phyloP scores from a whole-genome alignment of 129 eudicot species.

The Lactuca saligna region DNA sequence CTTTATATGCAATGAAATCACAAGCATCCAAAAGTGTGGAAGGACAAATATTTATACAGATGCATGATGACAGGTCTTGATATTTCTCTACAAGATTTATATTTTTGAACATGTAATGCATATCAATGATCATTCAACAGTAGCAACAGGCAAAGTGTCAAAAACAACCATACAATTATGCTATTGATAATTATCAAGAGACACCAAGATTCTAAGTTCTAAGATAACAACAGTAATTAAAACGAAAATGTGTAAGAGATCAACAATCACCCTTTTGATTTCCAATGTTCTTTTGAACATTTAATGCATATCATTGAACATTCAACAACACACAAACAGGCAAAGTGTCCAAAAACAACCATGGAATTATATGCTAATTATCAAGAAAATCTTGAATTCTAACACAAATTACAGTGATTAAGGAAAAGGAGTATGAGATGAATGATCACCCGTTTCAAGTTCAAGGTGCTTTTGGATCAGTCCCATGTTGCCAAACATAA shows the following conservation, averaged over 20 bases:
- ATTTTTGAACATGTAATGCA: conserved; percentile 12
- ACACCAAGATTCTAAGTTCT: conserved; percentile 2
- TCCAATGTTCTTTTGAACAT: conserved; percentile 29
- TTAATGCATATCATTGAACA: conserved; percentile 23
- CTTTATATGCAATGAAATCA: not conserved
- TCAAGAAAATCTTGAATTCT: conserved; percentile 26
- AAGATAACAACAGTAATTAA: conserved; percentile 23
- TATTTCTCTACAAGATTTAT: conserved; percentile 18
- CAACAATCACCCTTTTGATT: conserved; percentile 12
- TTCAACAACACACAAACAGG: conserved; percentile 27
- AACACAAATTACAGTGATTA: conserved; percentile 25
- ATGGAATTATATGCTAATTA: conserved; percentile 16
- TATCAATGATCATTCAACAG: conserved; percentile 25
- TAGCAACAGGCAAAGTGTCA: conserved; percentile 9
- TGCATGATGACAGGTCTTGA: not conserved
- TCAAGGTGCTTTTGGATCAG: conserved; percentile 89
- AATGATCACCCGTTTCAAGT: conserved; percentile 11
- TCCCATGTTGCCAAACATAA: conserved; percentile 98
- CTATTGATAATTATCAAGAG: conserved; percentile 21
- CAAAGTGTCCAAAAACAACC: conserved; percentile 16
- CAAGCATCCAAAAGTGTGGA: not conserved
- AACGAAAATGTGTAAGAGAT: not conserved
- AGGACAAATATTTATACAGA: not conserved
- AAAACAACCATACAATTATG: conserved; percentile 16
- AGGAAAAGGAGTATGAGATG: not conserved